Evolutionary conservation across 2,329 filamentous ascomycete genomes (phyloP).

Genomic region (Pseudocercospora vitis): DNA sequence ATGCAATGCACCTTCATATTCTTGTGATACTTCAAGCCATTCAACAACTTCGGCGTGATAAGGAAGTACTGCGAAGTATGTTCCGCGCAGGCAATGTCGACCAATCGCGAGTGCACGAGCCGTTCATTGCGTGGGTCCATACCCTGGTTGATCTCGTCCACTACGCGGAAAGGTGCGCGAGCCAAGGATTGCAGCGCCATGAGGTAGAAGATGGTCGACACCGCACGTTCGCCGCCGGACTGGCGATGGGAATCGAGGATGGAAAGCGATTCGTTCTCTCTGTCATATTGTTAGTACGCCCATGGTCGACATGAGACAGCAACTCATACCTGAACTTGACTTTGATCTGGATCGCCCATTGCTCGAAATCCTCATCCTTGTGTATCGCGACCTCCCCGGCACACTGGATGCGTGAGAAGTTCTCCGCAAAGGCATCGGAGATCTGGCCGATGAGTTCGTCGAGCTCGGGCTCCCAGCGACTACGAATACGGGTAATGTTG

Average conservation of each 20-base stretch:
- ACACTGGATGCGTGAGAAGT: conserved; percentile 91
- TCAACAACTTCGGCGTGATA: conserved; percentile 93
- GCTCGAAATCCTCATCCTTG: conserved; percentile 86
- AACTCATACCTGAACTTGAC: conserved; percentile 82
- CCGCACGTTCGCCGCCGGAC: conserved; percentile 91
- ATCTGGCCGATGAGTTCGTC: conserved; percentile 77
- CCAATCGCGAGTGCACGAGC: conserved; percentile 97
- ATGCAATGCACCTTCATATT: conserved; percentile 95
- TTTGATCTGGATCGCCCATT: conserved; percentile 90
- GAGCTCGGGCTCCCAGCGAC: conserved; percentile 78
- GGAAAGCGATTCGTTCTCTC: conserved; percentile 78
- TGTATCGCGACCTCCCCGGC: conserved; percentile 85
- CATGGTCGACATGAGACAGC: not conserved
- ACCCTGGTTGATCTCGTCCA: conserved; percentile 99
- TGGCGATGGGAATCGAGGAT: conserved; percentile 88
- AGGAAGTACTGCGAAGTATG: conserved; percentile 73
- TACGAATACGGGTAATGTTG: conserved; percentile 66
- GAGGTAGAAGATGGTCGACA: conserved; percentile 97
- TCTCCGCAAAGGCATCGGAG: conserved; percentile 86
- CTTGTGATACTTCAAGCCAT: conserved; percentile 77
- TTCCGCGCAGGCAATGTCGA: conserved; percentile 85
- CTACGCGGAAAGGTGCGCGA: conserved; percentile 92
- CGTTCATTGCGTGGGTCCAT: conserved; percentile 99
- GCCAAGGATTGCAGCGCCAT: conserved; percentile 96
- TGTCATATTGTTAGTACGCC: conserved; percentile 38